Evolutionary conservation across 306 rosid species (phyloP), one percentile per base, ranked within the genome.

Genomic region (Ormosia emarginata): DNA sequence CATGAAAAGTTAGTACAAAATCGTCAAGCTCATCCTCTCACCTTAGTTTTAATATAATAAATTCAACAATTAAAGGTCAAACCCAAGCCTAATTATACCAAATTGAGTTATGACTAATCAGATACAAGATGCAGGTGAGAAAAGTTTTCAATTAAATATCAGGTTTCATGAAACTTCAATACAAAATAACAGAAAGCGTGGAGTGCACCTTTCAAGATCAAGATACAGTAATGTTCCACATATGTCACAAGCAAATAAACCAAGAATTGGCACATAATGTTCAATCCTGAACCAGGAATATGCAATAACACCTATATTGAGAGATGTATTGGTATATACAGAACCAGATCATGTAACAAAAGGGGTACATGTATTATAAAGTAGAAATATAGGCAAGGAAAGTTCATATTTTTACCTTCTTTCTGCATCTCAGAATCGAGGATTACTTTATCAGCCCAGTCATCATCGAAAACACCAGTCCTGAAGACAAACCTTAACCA

Each of bases 401-500:
- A 70, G 17, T 46, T 40, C 2, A 57, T 9, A 8, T 67, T 59
- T 13, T 82, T 76, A 92, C 97, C 97, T 88, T 79, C 84, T 4
- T 62, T 72, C 78, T 79, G 87, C 77, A 44, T 89, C 84, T 90
- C 97, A 68, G 97, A 90, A 52, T 92, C 89, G 2, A 69, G 79
- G 53, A 88, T 71, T n/a, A 78, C 77, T 29, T 85, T 82, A 67
- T 89, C 90, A 74, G 83, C 87, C 97, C 94, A 91, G 11, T 63
- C 92, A 66, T 90, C 93, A 34, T 86, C 90, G 1, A 95, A 89
- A 67, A 95, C 86, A 63, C 83, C 88, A 67, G 97, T 89, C 49
- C 17, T 49, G 41, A 92, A 90, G 70, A 94, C 89, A 73, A 90
- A 88, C 70, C 97, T 88, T 86, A 92, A 78, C 98, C 98, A 95